These are phyloP conservation scores for Voacanga thouarsii DNA, from an alignment of 257 asterid genomes.

Conservation along the genomic window DNA sequence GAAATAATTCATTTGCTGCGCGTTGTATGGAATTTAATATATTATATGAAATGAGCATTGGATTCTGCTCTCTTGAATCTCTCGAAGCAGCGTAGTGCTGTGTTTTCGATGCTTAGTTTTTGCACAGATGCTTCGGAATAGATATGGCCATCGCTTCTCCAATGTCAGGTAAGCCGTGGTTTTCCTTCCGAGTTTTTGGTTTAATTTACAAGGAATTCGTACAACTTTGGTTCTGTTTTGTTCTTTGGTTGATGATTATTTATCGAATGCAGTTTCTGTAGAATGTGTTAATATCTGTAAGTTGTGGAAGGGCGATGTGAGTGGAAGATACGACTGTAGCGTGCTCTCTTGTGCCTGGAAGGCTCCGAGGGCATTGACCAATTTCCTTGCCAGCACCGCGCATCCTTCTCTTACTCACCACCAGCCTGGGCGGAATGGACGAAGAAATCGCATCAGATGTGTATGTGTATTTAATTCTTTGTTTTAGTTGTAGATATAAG, in stretches of 20 bases:
- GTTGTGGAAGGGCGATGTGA: slow-evolving; percentile 68
- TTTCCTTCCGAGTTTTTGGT: slow-evolving; percentile 4
- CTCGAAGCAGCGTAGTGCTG: slow-evolving; percentile 22
- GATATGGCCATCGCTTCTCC: slow-evolving; percentile 68
- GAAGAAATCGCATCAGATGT: slow-evolving; percentile 42
- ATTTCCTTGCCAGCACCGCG: slow-evolving; percentile 81
- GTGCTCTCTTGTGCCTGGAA: slow-evolving; percentile 69
- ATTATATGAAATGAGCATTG: slow-evolving; percentile 5
- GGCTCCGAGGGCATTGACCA: slow-evolving; percentile 78
- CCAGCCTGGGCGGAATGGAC: slow-evolving; percentile 35
- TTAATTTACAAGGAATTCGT: neutral
- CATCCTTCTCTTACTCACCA: slow-evolving; percentile 38
- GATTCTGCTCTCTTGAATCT: slow-evolving; percentile 16
- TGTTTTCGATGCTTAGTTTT: slow-evolving; percentile 36
- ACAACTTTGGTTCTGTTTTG: slow-evolving; percentile 10
- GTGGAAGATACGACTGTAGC: slow-evolving; percentile 67
- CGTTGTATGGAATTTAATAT: neutral
- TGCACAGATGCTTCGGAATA: slow-evolving; percentile 63
- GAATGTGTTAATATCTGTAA: slow-evolving; percentile 75
- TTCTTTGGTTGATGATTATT: neutral
- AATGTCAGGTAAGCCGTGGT: slow-evolving; percentile 55
- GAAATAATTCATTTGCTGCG: neutral
- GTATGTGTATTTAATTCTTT: slow-evolving; percentile 38
- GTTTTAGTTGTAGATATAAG: neutral
- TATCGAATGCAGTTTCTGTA: slow-evolving; percentile 55